A percentile compares a stretch with the other conserved stretches of the same genome.
Evolutionary conservation across 768 basidiomycete species (phyloP).

Genomic region (Lactarius pseudohatsudake): DNA sequence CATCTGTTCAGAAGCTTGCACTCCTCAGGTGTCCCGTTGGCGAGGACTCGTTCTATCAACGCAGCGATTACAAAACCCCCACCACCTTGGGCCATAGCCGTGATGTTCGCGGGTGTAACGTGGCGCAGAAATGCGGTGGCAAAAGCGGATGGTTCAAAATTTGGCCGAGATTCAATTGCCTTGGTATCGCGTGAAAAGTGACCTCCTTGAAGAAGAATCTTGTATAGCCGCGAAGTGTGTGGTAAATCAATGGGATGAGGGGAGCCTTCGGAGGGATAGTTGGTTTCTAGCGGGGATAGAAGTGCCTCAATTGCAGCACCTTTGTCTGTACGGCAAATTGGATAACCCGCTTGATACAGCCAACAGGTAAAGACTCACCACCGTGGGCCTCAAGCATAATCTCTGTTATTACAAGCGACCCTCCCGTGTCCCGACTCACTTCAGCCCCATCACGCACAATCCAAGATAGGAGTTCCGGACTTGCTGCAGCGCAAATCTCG

Average conservation of each 20-base stretch:
- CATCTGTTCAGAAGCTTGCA: slow-evolving; percentile 5
- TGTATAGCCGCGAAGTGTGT: slow-evolving; percentile 82
- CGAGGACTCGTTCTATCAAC: slow-evolving; percentile 56
- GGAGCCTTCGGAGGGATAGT: slow-evolving; percentile 56
- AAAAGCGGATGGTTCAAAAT: slow-evolving; percentile 61
- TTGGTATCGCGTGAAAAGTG: slow-evolving; percentile 71
- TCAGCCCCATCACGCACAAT: slow-evolving; percentile 60
- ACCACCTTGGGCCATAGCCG: slow-evolving; percentile 57
- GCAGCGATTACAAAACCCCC: slow-evolving; percentile 79
- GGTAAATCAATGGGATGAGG: slow-evolving; percentile 79
- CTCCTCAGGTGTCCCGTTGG: slow-evolving; percentile 15
- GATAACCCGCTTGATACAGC: not conserved
- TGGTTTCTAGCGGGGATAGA: slow-evolving; percentile 51
- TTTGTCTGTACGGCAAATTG: slow-evolving; percentile 56
- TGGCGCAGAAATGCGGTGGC: slow-evolving; percentile 55
- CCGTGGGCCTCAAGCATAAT: slow-evolving; percentile 84
- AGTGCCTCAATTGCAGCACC: slow-evolving; percentile 58
- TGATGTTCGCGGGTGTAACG: slow-evolving; percentile 51
- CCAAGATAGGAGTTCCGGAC: slow-evolving; percentile 70
- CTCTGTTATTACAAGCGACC: slow-evolving; percentile 75
- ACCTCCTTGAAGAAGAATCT: slow-evolving; percentile 86
- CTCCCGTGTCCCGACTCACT: slow-evolving; percentile 72
- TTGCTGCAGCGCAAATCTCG: slow-evolving; percentile 74
- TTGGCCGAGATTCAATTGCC: slow-evolving; percentile 49
- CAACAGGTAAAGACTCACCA: slow-evolving; percentile 49